Percentiles rank a stretch among this genome's conserved stretches.
Conservation (phyloP, 176 grass and related monocot genomes). For the Bolboschoenus planiculmis region DNA sequence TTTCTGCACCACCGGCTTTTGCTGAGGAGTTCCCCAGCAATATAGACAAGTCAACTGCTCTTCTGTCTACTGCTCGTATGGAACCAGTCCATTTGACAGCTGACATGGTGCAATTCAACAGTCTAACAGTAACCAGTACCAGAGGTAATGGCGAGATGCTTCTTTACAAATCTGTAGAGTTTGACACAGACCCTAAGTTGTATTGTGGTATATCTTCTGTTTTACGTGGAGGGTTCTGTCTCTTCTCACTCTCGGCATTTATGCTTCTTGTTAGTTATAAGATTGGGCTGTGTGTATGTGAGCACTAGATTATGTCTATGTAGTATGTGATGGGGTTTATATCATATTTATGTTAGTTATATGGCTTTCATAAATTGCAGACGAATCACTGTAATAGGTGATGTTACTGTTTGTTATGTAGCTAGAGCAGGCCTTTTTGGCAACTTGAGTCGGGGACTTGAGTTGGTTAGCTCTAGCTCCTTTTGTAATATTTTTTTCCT, state of each 20-base stretch:
- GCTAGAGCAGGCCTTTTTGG: constrained; percentile 33
- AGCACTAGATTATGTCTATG: constrained; percentile 33
- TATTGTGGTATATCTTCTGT: constrained; percentile 43
- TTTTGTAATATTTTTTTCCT: constrained; percentile 1
- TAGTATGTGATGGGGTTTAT: constrained; percentile 10
- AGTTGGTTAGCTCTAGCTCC: constrained; percentile 12
- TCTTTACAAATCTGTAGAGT: constrained; percentile 30
- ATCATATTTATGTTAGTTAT: constrained; percentile 31
- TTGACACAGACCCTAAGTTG: constrained; percentile 39
- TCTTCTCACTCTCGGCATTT: constrained; percentile 62
- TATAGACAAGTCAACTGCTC: constrained; percentile 35
- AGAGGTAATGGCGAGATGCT: constrained; percentile 39
- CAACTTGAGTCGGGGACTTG: constrained; percentile 23
- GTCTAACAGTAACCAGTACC: constrained; percentile 50
- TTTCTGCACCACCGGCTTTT: constrained; percentile 78
- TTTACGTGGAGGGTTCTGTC: constrained; percentile 64
- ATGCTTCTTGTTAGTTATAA: constrained; percentile 65
- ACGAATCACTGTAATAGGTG: constrained; percentile 24
- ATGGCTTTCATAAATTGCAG: constrained; percentile 44
- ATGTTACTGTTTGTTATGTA: constrained; percentile 29
- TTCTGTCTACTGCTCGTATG: constrained; percentile 25
- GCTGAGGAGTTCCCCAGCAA: constrained; percentile 49
- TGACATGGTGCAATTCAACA: constrained; percentile 18
- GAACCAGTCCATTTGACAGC: constrained; percentile 43
- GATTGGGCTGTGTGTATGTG: constrained; percentile 62